These are phyloP conservation scores for Exophiala calicioides DNA, from an alignment of 2,329 filamentous ascomycete species.

Conservation along the genomic window DNA sequence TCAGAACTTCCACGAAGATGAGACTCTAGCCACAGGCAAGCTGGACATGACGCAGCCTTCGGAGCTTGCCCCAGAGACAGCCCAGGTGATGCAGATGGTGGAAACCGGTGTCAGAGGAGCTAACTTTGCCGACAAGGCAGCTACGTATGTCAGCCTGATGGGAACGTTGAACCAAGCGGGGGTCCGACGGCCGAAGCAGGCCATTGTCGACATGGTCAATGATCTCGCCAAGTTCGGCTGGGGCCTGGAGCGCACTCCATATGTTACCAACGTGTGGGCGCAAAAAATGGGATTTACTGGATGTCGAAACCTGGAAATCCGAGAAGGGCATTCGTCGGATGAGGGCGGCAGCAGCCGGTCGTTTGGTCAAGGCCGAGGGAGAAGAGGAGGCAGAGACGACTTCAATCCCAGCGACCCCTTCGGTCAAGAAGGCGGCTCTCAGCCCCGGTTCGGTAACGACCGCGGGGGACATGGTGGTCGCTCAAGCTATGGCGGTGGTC, in stretches of 20 bases:
- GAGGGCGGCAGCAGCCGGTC: neutral
- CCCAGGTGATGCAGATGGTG: constrained; percentile 39
- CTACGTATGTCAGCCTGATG: constrained; percentile 36
- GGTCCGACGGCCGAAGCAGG: constrained; percentile 36
- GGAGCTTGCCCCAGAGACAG: constrained; percentile 32
- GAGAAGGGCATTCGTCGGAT: constrained; percentile 1
- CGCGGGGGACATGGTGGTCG: constrained; percentile 6
- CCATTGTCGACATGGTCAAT: constrained; percentile 48
- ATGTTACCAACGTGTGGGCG: constrained; percentile 29
- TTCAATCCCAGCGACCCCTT: constrained; percentile 16
- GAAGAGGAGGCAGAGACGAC: constrained; percentile 2
- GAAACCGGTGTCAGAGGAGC: constrained; percentile 42
- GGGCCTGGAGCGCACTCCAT: constrained; percentile 47
- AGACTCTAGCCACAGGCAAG: constrained; percentile 42
- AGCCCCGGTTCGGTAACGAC: neutral
- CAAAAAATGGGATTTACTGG: constrained; percentile 35
- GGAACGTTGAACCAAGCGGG: constrained; percentile 29
- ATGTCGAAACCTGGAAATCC: constrained; percentile 32
- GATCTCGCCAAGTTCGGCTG: constrained; percentile 49
- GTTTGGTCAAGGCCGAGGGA: neutral
- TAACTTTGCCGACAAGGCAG: constrained; percentile 32
- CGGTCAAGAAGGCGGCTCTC: constrained; percentile 9
- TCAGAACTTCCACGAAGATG: constrained; percentile 47
- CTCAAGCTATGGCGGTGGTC: neutral
- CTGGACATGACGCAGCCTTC: constrained; percentile 39